These are phyloP conservation scores for Aspergillus avenaceus DNA, from an alignment of 495 filamentous ascomycete genomes.

Conservation along the genomic window DNA sequence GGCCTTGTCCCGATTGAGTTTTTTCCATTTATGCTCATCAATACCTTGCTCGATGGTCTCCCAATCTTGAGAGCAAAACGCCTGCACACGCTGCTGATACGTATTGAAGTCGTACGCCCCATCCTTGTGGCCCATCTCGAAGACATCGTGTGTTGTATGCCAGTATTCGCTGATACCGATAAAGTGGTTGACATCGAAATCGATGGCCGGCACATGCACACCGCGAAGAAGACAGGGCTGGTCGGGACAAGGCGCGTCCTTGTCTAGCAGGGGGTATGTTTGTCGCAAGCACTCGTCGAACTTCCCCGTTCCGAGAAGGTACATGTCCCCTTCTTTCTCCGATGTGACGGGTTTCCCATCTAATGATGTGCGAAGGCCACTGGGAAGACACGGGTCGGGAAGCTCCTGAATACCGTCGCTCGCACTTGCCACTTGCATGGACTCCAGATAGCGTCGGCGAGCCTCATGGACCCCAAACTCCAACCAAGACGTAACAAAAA, in stretches of 20 bases:
- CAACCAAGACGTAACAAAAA: conserved; percentile 96
- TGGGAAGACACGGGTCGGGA: conserved; percentile 88
- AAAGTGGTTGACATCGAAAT: conserved; percentile 98
- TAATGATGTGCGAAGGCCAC: conserved; percentile 61
- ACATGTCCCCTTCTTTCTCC: conserved; percentile 28
- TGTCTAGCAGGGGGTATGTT: conserved; percentile 84
- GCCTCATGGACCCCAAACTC: conserved; percentile 95
- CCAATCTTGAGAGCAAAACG: conserved; percentile 87
- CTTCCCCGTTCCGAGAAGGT: conserved; percentile 73
- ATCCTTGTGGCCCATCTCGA: conserved; percentile 74
- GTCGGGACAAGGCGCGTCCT: conserved; percentile 80
- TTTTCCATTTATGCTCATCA: conserved; percentile 61
- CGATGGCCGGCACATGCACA: conserved; percentile 88
- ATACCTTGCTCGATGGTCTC: conserved; percentile 62
- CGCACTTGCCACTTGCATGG: conserved; percentile 57
- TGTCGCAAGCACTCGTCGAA: conserved; percentile 82
- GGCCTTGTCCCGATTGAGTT: conserved; percentile 68
- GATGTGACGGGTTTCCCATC: conserved; percentile 48
- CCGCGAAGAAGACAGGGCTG: conserved; percentile 84
- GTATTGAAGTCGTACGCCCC: conserved; percentile 87
- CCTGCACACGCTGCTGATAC: conserved; percentile 79
- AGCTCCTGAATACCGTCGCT: conserved; percentile 56
- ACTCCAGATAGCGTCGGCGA: conserved; percentile 71
- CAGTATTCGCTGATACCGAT: conserved; percentile 98
- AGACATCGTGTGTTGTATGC: conserved; percentile 96